Percentiles rank a stretch among this genome's conserved stretches.
Conservation (phyloP, 768 basidiomycete genomes). For the Gymnopilus dilepis region DNA sequence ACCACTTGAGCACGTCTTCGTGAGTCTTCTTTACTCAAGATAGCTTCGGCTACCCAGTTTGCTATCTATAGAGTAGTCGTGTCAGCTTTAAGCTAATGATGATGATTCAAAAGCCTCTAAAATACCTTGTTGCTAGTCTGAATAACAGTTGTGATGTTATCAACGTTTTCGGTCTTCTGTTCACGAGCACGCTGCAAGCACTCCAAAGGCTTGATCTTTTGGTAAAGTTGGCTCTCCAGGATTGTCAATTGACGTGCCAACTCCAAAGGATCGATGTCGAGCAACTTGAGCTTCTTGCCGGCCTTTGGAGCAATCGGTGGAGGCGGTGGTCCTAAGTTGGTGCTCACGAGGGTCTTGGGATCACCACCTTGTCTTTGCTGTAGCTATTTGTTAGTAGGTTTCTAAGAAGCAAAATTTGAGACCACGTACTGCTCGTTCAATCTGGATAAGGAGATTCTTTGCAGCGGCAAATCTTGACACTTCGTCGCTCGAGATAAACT, state of each 20-base stretch:
- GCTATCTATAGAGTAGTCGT: slow-evolving; percentile 64
- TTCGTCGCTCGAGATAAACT: slow-evolving; percentile 73
- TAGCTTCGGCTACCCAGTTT: slow-evolving; percentile 87
- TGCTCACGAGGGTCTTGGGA: slow-evolving; percentile 60
- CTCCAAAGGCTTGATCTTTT: slow-evolving; percentile 88
- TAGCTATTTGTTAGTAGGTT: slow-evolving; percentile 2
- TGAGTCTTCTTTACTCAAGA: slow-evolving; percentile 83
- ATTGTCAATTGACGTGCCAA: slow-evolving; percentile 93
- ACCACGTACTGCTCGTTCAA: slow-evolving; percentile 78
- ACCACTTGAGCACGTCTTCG: slow-evolving; percentile 80
- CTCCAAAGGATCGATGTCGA: slow-evolving; percentile 89
- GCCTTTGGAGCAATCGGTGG: slow-evolving; percentile 76
- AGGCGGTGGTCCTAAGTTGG: slow-evolving; percentile 66
- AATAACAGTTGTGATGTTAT: slow-evolving; percentile 88
- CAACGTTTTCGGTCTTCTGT: slow-evolving; percentile 70
- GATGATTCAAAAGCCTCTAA: not conserved
- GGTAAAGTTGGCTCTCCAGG: slow-evolving; percentile 86
- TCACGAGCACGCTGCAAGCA: slow-evolving; percentile 86
- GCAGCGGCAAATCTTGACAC: slow-evolving; percentile 70
- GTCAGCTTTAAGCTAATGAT: not conserved
- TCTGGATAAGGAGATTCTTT: slow-evolving; percentile 72
- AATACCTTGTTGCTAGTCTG: slow-evolving; percentile 85
- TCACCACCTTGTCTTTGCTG: slow-evolving; percentile 62
- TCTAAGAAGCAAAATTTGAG: not conserved
- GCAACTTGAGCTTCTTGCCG: slow-evolving; percentile 74